A percentile compares a stretch with the other conserved stretches of the same genome.
Conservation (phyloP, 2,329 filamentous ascomycete species). For the Aureobasidium sp. region DNA sequence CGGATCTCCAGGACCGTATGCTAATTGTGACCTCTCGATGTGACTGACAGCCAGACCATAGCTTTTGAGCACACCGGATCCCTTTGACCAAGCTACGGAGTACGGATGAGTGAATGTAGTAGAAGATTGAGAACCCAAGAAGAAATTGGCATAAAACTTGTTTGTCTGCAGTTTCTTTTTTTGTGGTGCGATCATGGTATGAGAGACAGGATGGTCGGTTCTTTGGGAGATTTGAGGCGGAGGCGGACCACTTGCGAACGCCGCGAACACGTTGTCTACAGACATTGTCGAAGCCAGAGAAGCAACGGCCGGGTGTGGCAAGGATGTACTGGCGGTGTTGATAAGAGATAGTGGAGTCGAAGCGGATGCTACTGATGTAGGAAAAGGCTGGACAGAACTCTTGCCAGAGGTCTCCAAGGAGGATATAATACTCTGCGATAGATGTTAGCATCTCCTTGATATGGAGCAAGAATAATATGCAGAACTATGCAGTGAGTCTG, state of each 20-base stretch:
- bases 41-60: slow-evolving; percentile 77
- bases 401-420: slow-evolving; percentile 24
- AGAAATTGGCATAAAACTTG: slow-evolving; percentile 66
- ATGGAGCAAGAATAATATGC: background rate
- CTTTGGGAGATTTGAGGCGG: slow-evolving; percentile 34
- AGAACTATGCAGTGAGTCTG: background rate
- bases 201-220: slow-evolving; percentile 35
- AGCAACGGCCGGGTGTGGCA: slow-evolving; percentile 23
- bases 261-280: slow-evolving; percentile 33
- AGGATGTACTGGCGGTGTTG: slow-evolving; percentile 22
- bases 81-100: slow-evolving; percentile 38
- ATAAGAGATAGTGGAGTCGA: slow-evolving; percentile 27
- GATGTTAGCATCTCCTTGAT: background rate
- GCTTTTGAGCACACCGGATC: slow-evolving; percentile 52
- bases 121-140: slow-evolving; percentile 63
- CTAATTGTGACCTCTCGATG: slow-evolving; percentile 58
- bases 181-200: slow-evolving; percentile 32
- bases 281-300: slow-evolving; percentile 19
- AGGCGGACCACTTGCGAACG: slow-evolving; percentile 36
- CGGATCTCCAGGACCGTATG: slow-evolving; percentile 24
- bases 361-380: slow-evolving; percentile 22
- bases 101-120: slow-evolving; percentile 65
- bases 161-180: slow-evolving; percentile 58
- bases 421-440: slow-evolving; percentile 15
- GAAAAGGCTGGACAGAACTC: slow-evolving; percentile 25